Conservation (phyloP, 768 basidiomycete species). For the Tephrocybe sp. region DNA sequence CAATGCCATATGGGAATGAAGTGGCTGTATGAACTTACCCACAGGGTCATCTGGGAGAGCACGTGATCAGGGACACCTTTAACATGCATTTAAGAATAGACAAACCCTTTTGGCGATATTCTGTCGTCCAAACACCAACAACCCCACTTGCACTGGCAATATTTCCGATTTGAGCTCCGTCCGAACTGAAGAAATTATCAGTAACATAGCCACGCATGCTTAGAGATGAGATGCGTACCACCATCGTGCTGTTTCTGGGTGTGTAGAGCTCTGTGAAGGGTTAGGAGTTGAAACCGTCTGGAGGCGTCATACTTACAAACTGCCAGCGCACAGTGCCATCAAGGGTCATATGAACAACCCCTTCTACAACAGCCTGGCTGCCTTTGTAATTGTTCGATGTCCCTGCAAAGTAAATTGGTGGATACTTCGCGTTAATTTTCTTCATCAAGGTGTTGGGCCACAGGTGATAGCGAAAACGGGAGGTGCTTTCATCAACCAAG, state of each 20-base stretch:
- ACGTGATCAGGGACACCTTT: not conserved
- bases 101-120: conserved; percentile 54
- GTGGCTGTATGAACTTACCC: conserved; percentile 39
- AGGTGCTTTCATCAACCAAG: conserved; percentile 35
- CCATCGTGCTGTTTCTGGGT: conserved; percentile 47
- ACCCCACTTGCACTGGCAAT: conserved; percentile 66
- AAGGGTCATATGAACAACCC: conserved; percentile 46
- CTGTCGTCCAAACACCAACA: conserved; percentile 69
- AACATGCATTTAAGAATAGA: not conserved
- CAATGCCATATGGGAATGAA: not conserved
- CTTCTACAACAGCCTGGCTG: conserved; percentile 46
- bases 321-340: conserved; percentile 53
- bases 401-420: conserved; percentile 48
- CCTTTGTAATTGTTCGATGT: conserved; percentile 41
- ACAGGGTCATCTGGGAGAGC: conserved; percentile 54
- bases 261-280: conserved; percentile 47
- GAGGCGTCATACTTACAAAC: conserved; percentile 52
- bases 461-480: conserved; percentile 25
- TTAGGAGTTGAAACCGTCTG: no score
- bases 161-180: conserved; percentile 66
- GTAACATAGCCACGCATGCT: not conserved
- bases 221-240: not conserved
- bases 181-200: conserved; percentile 43
- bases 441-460: not conserved
- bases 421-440: conserved; percentile 29